These are phyloP conservation scores for Solanum chaucha DNA, from an alignment of 257 asterid species.

Conservation along the genomic window DNA sequence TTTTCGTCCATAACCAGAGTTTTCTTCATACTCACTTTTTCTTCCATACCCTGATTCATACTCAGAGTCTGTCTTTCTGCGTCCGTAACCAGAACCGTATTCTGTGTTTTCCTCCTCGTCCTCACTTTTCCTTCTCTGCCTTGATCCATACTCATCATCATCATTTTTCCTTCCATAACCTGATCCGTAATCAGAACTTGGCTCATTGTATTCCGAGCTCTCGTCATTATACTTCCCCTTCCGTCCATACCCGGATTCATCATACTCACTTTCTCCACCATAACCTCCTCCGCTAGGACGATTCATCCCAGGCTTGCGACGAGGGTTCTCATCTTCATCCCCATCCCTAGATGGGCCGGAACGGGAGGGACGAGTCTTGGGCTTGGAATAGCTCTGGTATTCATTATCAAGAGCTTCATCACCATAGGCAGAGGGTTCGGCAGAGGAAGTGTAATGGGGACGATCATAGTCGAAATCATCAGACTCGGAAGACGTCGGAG, in stretches of 20 bases:
- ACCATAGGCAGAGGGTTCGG: conserved; percentile 73
- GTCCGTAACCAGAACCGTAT: conserved; percentile 14
- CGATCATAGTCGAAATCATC: conserved; percentile 64
- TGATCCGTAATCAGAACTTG: background rate
- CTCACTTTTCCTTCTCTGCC: conserved; percentile 16
- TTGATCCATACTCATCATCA: conserved; percentile 13
- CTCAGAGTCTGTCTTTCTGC: background rate
- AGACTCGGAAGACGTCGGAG: background rate
- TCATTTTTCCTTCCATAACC: conserved; percentile 21
- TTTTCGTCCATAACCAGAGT: background rate
- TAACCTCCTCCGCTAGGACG: conserved; percentile 29
- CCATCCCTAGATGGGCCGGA: conserved; percentile 5
- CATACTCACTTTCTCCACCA: conserved; percentile 3
- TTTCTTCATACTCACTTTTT: conserved; percentile 4
- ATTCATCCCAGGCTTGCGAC: conserved; percentile 24
- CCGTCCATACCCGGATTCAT: background rate
- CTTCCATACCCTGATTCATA: conserved; percentile 8
- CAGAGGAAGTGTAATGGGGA: conserved; percentile 54
- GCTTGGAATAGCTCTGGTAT: conserved; percentile 67
- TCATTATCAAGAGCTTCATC: conserved; percentile 67
- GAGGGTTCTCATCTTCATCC: conserved; percentile 22
- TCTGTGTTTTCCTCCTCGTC: conserved; percentile 6
- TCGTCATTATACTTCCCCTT: background rate
- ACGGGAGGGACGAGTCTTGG: conserved; percentile 43
- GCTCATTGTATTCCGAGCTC: background rate